Conservation (phyloP, 192 early-diverging fungal genomes). For the Powellomyces hirtus region DNA sequence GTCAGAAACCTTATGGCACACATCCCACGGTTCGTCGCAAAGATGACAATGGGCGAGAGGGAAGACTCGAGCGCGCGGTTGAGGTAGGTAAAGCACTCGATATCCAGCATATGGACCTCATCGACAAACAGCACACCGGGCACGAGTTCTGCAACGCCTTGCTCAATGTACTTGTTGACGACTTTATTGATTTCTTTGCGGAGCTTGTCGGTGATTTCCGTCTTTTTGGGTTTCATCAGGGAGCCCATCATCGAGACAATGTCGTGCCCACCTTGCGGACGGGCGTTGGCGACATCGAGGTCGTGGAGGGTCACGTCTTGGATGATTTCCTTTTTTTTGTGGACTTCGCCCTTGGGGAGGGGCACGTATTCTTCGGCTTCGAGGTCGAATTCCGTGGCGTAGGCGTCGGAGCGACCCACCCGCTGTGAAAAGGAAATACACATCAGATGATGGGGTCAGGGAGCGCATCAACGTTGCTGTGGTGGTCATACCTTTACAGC, state of each 20-base stretch:
- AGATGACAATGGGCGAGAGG: conserved; percentile 94
- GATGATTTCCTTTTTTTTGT: conserved; percentile 98
- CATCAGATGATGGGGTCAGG: background rate
- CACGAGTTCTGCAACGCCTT: conserved; percentile 94
- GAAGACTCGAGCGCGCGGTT: conserved; percentile 96
- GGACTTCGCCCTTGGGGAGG: conserved; percentile 96
- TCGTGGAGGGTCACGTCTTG: conserved; percentile 98
- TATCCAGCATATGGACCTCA: conserved; percentile 99
- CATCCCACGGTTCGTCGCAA: conserved; percentile 96
- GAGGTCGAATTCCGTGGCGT: conserved; percentile 96
- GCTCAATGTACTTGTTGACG: conserved; percentile 97
- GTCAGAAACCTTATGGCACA: conserved; percentile 76
- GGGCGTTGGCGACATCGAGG: conserved; percentile 93
- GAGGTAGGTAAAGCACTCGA: conserved; percentile 99
- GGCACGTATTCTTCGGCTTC: conserved; percentile 99
- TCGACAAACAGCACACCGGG: conserved; percentile 98
- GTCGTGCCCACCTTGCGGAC: conserved; percentile 92
- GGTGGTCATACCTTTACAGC: conserved; percentile 76
- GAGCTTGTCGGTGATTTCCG: conserved; percentile 98
- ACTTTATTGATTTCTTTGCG: conserved; percentile 98
- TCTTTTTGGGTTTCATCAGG: conserved; percentile 98
- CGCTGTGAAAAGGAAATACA: conserved; percentile 49
- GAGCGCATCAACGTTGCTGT: background rate
- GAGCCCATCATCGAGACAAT: conserved; percentile 99
- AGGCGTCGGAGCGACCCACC: conserved; percentile 96